Evolutionary conservation across 2,329 filamentous ascomycete species (phyloP).

Genomic region (Ophiostoma montium): DNA sequence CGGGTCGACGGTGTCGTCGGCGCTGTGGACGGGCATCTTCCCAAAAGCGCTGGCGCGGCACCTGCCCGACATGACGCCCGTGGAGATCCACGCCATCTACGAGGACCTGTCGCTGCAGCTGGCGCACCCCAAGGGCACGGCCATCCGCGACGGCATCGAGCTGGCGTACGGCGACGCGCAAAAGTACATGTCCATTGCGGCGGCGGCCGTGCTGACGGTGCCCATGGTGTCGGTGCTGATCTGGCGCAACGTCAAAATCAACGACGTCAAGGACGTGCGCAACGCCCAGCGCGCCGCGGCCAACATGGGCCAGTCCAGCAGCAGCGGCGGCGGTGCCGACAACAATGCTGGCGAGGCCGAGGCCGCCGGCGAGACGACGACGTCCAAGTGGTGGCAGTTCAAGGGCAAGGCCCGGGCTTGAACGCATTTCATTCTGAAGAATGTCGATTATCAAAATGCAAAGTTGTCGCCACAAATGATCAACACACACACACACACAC

Average conservation of each 20-base stretch:
- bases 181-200: conserved; percentile 31
- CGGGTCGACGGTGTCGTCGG: conserved; percentile 42
- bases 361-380: no score
- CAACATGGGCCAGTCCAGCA: no score
- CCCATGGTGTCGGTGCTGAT: background rate
- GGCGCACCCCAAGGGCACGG: conserved; percentile 33
- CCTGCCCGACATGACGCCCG: conserved; percentile 28
- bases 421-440: no score
- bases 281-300: conserved; percentile 14
- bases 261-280: background rate
- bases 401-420: background rate
- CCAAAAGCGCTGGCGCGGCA: conserved; percentile 33
- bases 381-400: no score
- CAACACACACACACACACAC: no score
- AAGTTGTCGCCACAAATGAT: no score
- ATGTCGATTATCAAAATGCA: no score
- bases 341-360: background rate
- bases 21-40: conserved; percentile 46
- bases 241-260: conserved; percentile 4
- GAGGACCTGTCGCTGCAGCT: conserved; percentile 36
- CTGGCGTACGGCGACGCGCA: conserved; percentile 40
- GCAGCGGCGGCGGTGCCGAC: no score
- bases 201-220: conserved; percentile 14
- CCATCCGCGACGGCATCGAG: conserved; percentile 38
- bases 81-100: conserved; percentile 33